phyloP scores from a whole-genome alignment of 352 stramenopile genomes.

The Phytophthora fragariae region DNA sequence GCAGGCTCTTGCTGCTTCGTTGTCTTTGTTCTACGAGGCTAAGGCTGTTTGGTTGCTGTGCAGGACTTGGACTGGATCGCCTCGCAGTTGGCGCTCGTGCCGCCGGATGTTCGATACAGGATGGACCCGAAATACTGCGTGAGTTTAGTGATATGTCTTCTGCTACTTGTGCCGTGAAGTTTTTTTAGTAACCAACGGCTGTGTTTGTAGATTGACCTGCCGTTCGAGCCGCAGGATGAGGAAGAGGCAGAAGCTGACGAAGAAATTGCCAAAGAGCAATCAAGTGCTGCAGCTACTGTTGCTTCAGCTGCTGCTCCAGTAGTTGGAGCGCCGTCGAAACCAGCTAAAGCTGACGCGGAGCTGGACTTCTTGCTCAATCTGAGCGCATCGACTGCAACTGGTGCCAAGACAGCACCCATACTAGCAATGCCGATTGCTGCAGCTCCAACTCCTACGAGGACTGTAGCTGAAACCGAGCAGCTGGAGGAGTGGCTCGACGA shows the following conservation, averaged over 20 bases:
- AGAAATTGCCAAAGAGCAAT: conserved; percentile 7
- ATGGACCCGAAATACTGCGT: conserved; percentile 85
- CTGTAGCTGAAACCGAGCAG: conserved; percentile 38
- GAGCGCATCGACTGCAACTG: conserved; percentile 33
- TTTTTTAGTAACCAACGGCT: background rate
- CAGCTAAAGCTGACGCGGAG: conserved; percentile 31
- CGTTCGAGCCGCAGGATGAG: conserved; percentile 42
- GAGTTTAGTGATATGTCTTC: conserved; percentile 23
- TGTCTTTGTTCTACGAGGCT: background rate
- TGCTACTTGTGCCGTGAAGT: background rate
- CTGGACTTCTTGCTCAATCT: conserved; percentile 58
- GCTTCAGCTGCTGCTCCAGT: background rate
- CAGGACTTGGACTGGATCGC: conserved; percentile 81
- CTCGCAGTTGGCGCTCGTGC: conserved; percentile 54
- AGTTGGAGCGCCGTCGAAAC: background rate
- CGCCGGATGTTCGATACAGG: conserved; percentile 61
- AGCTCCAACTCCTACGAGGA: conserved; percentile 15
- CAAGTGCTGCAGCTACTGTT: background rate
- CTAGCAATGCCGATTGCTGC: background rate
- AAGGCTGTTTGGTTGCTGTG: background rate
- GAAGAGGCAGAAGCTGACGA: conserved; percentile 14
- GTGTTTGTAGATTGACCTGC: conserved; percentile 45
- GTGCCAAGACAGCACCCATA: conserved; percentile 6
- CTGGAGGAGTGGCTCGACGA: conserved; percentile 82
- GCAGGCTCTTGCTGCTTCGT: no score